A percentile compares a stretch with the other conserved stretches of the same genome.
These are phyloP conservation scores for Lonicera japonica DNA, from an alignment of 129 eudicot genomes.

Conservation along the genomic window DNA sequence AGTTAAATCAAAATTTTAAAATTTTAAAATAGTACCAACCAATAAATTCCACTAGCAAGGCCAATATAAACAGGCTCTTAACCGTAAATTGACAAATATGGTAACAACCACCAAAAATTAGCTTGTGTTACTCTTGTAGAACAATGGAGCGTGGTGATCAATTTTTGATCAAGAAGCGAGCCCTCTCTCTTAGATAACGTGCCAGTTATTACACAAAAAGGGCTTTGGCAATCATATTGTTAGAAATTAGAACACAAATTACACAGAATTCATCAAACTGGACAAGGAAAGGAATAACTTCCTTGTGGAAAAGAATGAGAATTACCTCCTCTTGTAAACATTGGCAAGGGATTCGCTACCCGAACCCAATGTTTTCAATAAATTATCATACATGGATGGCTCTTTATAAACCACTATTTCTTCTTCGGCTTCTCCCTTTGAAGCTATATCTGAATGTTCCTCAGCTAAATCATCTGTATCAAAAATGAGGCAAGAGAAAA, in stretches of 20 bases:
- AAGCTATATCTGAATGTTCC: slow-evolving; percentile 31
- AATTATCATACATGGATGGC: slow-evolving; percentile 55
- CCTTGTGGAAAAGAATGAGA: neutral
- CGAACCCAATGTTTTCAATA: slow-evolving; percentile 51
- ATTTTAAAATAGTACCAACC: too few relatives aligned
- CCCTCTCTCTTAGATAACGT: too few relatives aligned
- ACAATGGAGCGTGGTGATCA: too few relatives aligned
- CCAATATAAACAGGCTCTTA: too few relatives aligned
- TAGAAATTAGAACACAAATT: neutral
- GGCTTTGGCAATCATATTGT: too few relatives aligned
- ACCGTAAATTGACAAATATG: too few relatives aligned
- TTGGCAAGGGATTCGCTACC: slow-evolving; percentile 36
- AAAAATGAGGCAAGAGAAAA: neutral
- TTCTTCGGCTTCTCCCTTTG: slow-evolving; percentile 47
- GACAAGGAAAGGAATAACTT: neutral
- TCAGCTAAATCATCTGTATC: slow-evolving; percentile 29
- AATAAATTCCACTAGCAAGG: too few relatives aligned
- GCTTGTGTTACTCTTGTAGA: too few relatives aligned
- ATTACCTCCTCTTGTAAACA: slow-evolving; percentile 57
- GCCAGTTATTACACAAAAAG: too few relatives aligned
- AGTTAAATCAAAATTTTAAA: too few relatives aligned
- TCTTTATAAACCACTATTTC: slow-evolving; percentile 36
- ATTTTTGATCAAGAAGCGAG: too few relatives aligned
- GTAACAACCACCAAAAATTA: too few relatives aligned
- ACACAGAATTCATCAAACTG: neutral